Evolutionary conservation across 805 yeast species (phyloP).

Genomic region (Blastobotrys attinorum): DNA sequence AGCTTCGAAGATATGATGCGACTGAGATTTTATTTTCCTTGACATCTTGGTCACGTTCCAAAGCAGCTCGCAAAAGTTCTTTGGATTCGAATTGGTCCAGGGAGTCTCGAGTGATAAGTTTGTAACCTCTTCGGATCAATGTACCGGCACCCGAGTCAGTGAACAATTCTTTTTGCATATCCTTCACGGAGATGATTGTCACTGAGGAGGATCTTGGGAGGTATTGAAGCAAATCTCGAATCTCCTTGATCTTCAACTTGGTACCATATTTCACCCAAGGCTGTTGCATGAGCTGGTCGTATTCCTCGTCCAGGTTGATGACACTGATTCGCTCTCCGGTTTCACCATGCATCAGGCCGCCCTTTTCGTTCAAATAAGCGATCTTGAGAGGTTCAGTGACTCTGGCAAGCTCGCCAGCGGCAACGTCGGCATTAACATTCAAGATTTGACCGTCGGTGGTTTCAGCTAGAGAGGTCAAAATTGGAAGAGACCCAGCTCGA

Average conservation of each 20-base stretch:
- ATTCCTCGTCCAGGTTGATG: slow-evolving; percentile 94
- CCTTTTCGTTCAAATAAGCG: slow-evolving; percentile 94
- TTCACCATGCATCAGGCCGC: slow-evolving; percentile 89
- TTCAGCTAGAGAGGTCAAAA: slow-evolving; percentile 93
- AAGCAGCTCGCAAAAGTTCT: slow-evolving; percentile 67
- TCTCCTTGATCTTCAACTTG: slow-evolving; percentile 91
- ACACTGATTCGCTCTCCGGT: slow-evolving; percentile 84
- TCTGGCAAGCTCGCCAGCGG: slow-evolving; percentile 96
- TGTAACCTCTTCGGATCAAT: slow-evolving; percentile 93
- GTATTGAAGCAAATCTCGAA: slow-evolving; percentile 86
- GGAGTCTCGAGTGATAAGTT: slow-evolving; percentile 57
- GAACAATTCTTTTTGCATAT: slow-evolving; percentile 92
- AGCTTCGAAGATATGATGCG: slow-evolving; percentile 69
- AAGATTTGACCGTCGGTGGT: slow-evolving; percentile 94
- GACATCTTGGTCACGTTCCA: slow-evolving; percentile 70
- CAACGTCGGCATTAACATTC: slow-evolving; percentile 97
- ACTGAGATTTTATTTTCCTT: slow-evolving; percentile 63
- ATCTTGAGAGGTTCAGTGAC: slow-evolving; percentile 95
- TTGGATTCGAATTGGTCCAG: slow-evolving; percentile 50
- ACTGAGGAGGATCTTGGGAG: slow-evolving; percentile 96
- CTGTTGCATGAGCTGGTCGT: slow-evolving; percentile 80
- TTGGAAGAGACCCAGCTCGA: slow-evolving; percentile 93
- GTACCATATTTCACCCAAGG: slow-evolving; percentile 99
- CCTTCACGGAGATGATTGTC: slow-evolving; percentile 92
- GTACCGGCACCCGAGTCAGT: slow-evolving; percentile 99